Evolutionary conservation across 1,284 basidiomycete species (phyloP), one percentile per base, ranked within the genome.

Genomic region (Microbotryum lychnidis-dioicae): DNA sequence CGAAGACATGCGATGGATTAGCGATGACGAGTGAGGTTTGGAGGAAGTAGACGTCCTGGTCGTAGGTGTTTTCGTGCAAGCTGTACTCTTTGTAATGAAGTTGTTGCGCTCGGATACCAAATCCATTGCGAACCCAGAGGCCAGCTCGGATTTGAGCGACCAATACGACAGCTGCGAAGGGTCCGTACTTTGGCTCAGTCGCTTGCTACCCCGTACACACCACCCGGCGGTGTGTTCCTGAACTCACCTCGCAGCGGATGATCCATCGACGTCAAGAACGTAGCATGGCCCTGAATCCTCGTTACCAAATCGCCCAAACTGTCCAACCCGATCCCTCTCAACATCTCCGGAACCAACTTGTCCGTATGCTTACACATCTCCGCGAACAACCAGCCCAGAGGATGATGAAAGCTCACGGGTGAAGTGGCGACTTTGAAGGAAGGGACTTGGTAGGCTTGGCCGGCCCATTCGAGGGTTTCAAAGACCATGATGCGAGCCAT

Each of bases 51-150:
- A 98, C 79, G 70, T 98, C 94, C 74, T 97, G 92, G 75, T 98
- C 94, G 74, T 94, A 93, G 73, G 94, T 97, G 12, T 91, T 82
- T 75, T 97, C 96, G 31, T 94, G 86, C 58, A 97, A 83, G 81
- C 89, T 88, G 74, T 91, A 91, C 74, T 98, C 94, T 49, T 92
- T 87, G 75, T 98, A 99, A 75, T 98, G 93, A 59, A 94, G 81
- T n/a, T 93, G 81, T 74, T 98, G 96, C 1, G 91, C 90, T 2
- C 94, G 86, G 69, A 98, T 93, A 7, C 88, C 89, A 70, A 92
- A 90, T 3, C 96, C 96, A 70, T 99, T 99, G 57, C 94, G 87
- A 5, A 97, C 93, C 96, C 96, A 99, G 23, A 97, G 81, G 3
- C 93, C 92, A 2, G 90, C 87, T 20, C 92, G 84, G 58, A 97